Evolutionary conservation across 2,329 filamentous ascomycete genomes (phyloP).

Genomic region (Scleromitrula shiraiana): DNA sequence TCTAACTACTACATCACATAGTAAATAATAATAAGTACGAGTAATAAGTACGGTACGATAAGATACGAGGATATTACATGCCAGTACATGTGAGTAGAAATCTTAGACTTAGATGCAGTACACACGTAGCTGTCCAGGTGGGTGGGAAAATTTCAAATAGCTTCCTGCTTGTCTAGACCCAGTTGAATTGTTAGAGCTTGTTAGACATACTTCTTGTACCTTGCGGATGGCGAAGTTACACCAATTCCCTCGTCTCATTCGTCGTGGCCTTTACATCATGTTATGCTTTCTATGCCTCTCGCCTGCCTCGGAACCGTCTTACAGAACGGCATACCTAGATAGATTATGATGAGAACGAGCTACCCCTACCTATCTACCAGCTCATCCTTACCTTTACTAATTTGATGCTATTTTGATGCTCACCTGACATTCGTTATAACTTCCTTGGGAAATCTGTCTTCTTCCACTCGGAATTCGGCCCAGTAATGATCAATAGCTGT

Average conservation of each 20-base stretch:
- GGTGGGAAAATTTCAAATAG: not conserved
- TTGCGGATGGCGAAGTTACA: constrained; percentile 1
- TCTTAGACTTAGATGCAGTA: not conserved
- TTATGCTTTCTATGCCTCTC: constrained; percentile 1
- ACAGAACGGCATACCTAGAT: constrained; percentile 3
- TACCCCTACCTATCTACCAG: not conserved
- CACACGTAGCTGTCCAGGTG: constrained; percentile 1
- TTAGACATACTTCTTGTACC: constrained; percentile 2
- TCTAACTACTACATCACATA: no score
- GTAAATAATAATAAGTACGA: no score
- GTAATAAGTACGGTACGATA: no score
- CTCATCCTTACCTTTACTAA: not conserved
- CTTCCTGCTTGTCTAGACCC: not conserved
- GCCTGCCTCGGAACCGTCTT: not conserved
- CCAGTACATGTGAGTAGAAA: not conserved
- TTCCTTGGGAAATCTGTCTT: not conserved
- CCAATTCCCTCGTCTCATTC: not conserved
- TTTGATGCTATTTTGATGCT: not conserved
- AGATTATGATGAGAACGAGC: not conserved
- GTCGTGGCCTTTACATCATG: not conserved
- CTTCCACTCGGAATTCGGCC: constrained; percentile 6
- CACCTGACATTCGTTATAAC: constrained; percentile 2
- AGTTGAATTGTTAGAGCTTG: not conserved
- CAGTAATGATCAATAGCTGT: not conserved
- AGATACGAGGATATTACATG: not conserved